Base-by-base conservation (phyloP, 768 basidiomycete species). In the Lentinus tigrinus region DNA sequence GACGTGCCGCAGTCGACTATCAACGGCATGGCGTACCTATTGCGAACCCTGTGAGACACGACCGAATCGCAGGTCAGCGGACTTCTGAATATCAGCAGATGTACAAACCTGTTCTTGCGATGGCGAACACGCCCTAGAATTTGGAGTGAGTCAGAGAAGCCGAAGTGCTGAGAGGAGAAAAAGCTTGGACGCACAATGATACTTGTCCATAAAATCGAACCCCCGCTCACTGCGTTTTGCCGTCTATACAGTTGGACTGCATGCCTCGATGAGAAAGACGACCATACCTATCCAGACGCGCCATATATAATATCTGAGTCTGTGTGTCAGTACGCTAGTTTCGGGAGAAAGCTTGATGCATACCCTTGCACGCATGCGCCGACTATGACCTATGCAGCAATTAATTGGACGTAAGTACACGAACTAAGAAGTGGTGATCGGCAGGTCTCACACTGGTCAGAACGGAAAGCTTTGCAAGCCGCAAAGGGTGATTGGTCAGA, bases 251-350 rank as follows among this genome's bases (percentile, higher is more conserved):
- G n/a, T n/a, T n/a, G n/a, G n/a, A n/a, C n/a, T n/a, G n/a, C 51
- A 7, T 19, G 9, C 1, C 17, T 6, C 2, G 39, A 1, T 7
- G 21, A 26, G 51, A 40, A 38, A 17, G 17, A 24, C 1, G 21
- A 23, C n/a, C 57, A 17, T 23, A 59, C 57, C 52, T 4, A 60
- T 53, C 59, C 59, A 60, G 4, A 60, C 52, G 13, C 59, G 42
- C 59, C 59, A 60, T 11, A 54, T 60, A 26, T 60, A 60, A 24
- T 59, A 59, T 7, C 57, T 58, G 39, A 19, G 21, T n/a, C 24
- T 17, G 4, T 3, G 11, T 4, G 40, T 19, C 11, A 34, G 17
- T 10, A 14, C n/a, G 5, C 11, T 9, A 36, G 6, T 9, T 23
- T 17, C 19, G 13, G 2, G 14, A 7, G 27, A n/a, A 9, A 17